phyloP scores from a whole-genome alignment of 441 rosid species.

The Biscutella laevigata region DNA sequence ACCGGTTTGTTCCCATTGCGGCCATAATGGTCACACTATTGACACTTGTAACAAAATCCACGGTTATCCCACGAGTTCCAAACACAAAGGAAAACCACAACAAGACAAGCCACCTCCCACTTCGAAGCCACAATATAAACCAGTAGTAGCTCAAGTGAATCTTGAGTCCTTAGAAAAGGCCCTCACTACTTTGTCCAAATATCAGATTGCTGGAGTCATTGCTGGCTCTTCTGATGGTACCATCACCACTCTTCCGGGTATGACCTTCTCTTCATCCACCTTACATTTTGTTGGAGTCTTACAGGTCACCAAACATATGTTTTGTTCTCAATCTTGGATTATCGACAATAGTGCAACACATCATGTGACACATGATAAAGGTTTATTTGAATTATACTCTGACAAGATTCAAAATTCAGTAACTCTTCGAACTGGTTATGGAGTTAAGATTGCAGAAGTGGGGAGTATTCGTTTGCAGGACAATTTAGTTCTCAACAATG shows the following conservation, averaged over 20 bases:
- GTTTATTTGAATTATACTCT: no score
- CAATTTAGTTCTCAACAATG: not conserved
- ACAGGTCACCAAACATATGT: no score
- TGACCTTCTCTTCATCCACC: no score
- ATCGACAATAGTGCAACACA: not conserved
- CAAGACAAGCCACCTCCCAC: no score
- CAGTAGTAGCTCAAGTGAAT: no score
- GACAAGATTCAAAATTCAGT: no score
- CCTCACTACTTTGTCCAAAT: no score
- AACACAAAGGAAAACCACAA: not conserved
- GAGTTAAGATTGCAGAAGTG: not conserved
- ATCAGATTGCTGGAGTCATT: not conserved
- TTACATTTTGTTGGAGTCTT: no score
- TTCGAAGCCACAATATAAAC: no score
- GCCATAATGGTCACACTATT: not conserved
- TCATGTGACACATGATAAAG: not conserved
- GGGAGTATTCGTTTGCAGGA: not conserved
- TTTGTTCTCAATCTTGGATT: no score
- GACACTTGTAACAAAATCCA: not conserved
- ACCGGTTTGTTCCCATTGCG: not conserved
- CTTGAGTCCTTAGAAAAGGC: no score
- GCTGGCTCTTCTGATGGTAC: not conserved
- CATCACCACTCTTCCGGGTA: no score
- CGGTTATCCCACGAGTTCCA: not conserved
- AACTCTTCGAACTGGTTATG: not conserved